A percentile compares a stretch with the other conserved stretches of the same genome.
These are phyloP conservation scores for Drechslerella stenobrocha DNA, from an alignment of 2,329 filamentous ascomycete species.

Conservation along the genomic window DNA sequence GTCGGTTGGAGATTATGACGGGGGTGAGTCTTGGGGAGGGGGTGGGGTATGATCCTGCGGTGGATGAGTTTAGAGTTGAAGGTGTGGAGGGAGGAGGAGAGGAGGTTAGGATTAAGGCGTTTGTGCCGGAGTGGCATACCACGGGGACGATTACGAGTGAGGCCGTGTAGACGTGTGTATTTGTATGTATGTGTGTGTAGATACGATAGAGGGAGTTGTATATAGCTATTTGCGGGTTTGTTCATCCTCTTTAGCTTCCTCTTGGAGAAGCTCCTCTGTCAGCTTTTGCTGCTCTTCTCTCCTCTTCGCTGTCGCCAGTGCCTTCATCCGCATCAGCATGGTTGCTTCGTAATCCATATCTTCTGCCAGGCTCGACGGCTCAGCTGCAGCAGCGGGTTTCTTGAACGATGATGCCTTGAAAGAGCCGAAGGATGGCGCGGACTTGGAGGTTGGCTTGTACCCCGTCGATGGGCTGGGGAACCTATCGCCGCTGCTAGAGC, in stretches of 20 bases:
- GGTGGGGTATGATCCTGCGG: slow-evolving; percentile 64
- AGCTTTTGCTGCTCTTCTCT: slow-evolving; percentile 47
- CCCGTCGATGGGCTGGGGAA: slow-evolving; percentile 24
- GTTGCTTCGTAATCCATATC: slow-evolving; percentile 52
- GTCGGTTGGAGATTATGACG: slow-evolving; percentile 88
- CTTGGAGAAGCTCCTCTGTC: slow-evolving; percentile 49
- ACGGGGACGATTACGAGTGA: slow-evolving; percentile 39
- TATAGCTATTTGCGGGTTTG: slow-evolving; percentile 7
- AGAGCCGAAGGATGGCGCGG: slow-evolving; percentile 49
- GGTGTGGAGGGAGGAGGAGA: slow-evolving; percentile 57
- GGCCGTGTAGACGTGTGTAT: slow-evolving; percentile 16
- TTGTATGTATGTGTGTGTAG: slow-evolving; percentile 2
- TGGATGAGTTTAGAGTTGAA: slow-evolving; percentile 59
- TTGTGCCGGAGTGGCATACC: slow-evolving; percentile 77
- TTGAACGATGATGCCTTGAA: slow-evolving; percentile 46
- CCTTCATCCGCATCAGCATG: slow-evolving; percentile 52
- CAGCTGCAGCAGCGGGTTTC: slow-evolving; percentile 16
- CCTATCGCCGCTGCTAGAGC: slow-evolving; percentile 7
- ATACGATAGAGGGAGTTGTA: slow-evolving; percentile 9
- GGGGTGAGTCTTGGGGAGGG: slow-evolving; percentile 71
- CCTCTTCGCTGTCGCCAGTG: slow-evolving; percentile 51
- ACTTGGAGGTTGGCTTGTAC: slow-evolving; percentile 27
- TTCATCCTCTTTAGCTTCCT: slow-evolving; percentile 50
- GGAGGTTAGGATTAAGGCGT: slow-evolving; percentile 70
- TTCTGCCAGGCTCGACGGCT: slow-evolving; percentile 12